A percentile compares a stretch with the other conserved stretches of the same genome.
phyloP scores from a whole-genome alignment of 345 rosid species.

The sweet orange (Citrus sinensis) region DNA sequence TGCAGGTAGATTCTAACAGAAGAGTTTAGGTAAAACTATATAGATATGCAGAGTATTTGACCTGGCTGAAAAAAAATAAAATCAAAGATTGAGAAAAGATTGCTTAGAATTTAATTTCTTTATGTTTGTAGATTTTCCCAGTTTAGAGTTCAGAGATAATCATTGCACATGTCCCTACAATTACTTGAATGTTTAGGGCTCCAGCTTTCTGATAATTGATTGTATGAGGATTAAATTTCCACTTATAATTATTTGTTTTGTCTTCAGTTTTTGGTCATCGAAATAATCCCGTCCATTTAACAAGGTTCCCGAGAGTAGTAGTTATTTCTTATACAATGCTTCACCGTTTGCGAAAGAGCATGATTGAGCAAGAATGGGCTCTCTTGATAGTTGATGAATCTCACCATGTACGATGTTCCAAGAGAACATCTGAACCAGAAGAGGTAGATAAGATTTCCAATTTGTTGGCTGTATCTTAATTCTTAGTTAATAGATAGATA shows the following conservation, averaged over 20 bases:
- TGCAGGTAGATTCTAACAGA: not conserved
- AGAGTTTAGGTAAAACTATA: not conserved
- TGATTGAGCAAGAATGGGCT: constrained; percentile 83
- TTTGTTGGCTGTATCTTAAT: not conserved
- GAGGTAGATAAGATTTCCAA: constrained; percentile 49
- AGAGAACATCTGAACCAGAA: constrained; percentile 59
- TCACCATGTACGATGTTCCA: constrained; percentile 81
- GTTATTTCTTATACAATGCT: constrained; percentile 94
- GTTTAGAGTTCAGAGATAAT: not conserved
- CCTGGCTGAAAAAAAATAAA: not conserved
- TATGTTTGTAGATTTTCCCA: not conserved
- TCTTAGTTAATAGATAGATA: not conserved
- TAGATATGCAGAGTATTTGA: not conserved
- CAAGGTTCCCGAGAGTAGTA: constrained; percentile 76
- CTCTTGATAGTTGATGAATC: constrained; percentile 90
- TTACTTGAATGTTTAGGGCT: not conserved
- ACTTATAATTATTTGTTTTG: constrained; percentile 1
- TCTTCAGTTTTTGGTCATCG: constrained; percentile 83
- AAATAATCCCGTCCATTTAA: constrained; percentile 62
- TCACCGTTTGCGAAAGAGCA: constrained; percentile 60
- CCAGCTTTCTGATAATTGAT: not conserved
- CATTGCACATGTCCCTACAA: not conserved
- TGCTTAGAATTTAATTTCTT: not conserved
- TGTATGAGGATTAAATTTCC: not conserved
- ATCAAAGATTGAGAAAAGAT: not conserved